phyloP scores from a whole-genome alignment of 2,329 filamentous ascomycete species.

The Colletotrichum sp. region DNA sequence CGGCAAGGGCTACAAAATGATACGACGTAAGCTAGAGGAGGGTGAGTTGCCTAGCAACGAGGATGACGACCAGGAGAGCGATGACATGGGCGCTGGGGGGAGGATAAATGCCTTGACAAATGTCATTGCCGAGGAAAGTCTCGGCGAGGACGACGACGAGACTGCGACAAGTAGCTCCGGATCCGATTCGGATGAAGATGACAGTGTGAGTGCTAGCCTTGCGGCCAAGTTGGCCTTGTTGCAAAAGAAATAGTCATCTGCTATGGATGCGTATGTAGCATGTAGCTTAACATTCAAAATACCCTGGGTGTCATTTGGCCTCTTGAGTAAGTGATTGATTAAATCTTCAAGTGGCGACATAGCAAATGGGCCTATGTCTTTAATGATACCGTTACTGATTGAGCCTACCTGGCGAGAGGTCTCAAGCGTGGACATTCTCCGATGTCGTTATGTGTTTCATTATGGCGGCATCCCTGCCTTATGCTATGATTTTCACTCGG shows the following conservation, averaged over 20 bases:
- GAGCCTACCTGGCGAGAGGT: not conserved
- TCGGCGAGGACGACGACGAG: constrained; percentile 40
- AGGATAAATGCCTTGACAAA: constrained; percentile 29
- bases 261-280: not conserved
- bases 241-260: not conserved
- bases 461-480: not conserved
- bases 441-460: not conserved
- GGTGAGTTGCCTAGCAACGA: constrained; percentile 37
- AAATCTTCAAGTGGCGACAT: not conserved
- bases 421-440: not conserved
- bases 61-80: constrained; percentile 23
- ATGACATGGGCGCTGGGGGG: constrained; percentile 6
- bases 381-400: not conserved
- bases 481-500: not conserved
- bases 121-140: constrained; percentile 43
- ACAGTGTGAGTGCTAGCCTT: constrained; percentile 10
- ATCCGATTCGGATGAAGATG: constrained; percentile 30
- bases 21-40: constrained; percentile 31
- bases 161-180: constrained; percentile 48
- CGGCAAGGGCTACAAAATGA: constrained; percentile 24
- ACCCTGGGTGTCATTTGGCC: not conserved
- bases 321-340: not conserved
- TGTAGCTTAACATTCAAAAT: not conserved
- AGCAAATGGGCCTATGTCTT: not conserved
- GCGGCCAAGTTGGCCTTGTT: constrained; percentile 18